Evolutionary conservation across 2,329 filamentous ascomycete genomes (phyloP).

Genomic region (Zasmidium angulare): DNA sequence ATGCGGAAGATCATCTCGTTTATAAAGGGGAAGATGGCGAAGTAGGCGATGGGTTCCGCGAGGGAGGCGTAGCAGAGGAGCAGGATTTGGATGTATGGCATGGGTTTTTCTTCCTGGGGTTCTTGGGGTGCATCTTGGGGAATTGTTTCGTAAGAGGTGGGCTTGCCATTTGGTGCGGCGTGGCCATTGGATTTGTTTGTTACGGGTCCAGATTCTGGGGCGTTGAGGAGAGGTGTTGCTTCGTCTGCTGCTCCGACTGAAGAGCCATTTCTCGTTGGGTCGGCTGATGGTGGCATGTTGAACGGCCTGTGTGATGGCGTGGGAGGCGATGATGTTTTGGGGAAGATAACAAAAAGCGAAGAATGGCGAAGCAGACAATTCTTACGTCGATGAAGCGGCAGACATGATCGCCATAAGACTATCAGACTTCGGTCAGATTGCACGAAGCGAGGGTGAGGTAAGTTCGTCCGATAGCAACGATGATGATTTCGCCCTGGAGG

Average conservation of each 20-base stretch:
- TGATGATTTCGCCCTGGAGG: background rate
- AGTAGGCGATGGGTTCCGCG: slow-evolving; percentile 78
- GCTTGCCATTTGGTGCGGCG: slow-evolving; percentile 3
- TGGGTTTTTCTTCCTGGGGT: slow-evolving; percentile 43
- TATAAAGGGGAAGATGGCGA: slow-evolving; percentile 76
- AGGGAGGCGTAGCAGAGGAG: slow-evolving; percentile 72
- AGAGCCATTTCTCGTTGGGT: slow-evolving; percentile 12
- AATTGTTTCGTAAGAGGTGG: background rate
- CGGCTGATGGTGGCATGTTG: slow-evolving; percentile 18
- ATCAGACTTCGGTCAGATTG: background rate
- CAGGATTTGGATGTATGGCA: slow-evolving; percentile 66
- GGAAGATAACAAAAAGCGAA: background rate
- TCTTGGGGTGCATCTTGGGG: background rate
- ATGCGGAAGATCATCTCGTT: slow-evolving; percentile 72
- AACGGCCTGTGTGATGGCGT: too few relatives aligned
- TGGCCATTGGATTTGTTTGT: slow-evolving; percentile 9
- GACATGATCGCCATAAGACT: background rate
- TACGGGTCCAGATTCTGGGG: slow-evolving; percentile 16
- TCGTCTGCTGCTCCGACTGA: slow-evolving; percentile 21
- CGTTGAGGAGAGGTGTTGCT: slow-evolving; percentile 26
- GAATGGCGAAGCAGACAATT: background rate
- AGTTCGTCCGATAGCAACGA: background rate
- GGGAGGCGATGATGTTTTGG: too few relatives aligned
- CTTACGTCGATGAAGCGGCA: background rate
- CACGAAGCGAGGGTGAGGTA: background rate